These are phyloP conservation scores for Cylindrotheca closterium DNA, from an alignment of 108 stramenopile genomes.

Conservation along the genomic window DNA sequence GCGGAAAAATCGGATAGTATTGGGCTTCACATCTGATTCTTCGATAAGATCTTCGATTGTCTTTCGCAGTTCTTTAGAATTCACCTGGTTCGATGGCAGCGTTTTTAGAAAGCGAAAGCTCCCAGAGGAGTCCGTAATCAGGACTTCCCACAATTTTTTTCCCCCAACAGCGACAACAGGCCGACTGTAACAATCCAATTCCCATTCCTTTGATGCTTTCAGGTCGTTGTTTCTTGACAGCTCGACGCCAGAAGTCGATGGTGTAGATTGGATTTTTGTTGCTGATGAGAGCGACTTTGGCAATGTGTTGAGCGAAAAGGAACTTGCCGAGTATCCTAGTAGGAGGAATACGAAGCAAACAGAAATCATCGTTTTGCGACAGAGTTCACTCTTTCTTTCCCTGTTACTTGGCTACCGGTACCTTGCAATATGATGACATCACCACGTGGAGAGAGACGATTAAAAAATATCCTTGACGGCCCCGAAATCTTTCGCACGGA, in stretches of 20 bases:
- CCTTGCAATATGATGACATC: too few species aligned
- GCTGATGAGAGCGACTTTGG: background rate
- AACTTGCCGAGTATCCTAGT: background rate
- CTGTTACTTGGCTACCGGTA: too few species aligned
- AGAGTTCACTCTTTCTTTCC: too few species aligned
- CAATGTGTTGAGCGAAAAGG: background rate
- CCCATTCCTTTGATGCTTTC: conserved; percentile 63
- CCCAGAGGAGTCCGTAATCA: conserved; percentile 89
- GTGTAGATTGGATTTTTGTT: background rate
- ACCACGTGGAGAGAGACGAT: too few species aligned
- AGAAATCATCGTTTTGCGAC: too few species aligned
- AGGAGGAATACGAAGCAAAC: too few species aligned
- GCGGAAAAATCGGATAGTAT: conserved; percentile 91
- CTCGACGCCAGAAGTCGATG: conserved; percentile 12
- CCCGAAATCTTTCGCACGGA: too few species aligned
- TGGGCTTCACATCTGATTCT: conserved; percentile 64
- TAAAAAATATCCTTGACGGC: too few species aligned
- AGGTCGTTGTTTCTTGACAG: conserved; percentile 4
- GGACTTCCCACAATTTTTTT: conserved; percentile 95
- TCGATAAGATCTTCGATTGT: conserved; percentile 88
- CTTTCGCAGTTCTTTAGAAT: conserved; percentile 85
- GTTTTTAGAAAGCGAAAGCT: conserved; percentile 63
- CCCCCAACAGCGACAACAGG: conserved; percentile 78
- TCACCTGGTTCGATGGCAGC: conserved; percentile 85
- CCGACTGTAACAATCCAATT: conserved; percentile 91